phyloP scores from a whole-genome alignment of 495 filamentous ascomycete genomes.

The Penicillium steckii region DNA sequence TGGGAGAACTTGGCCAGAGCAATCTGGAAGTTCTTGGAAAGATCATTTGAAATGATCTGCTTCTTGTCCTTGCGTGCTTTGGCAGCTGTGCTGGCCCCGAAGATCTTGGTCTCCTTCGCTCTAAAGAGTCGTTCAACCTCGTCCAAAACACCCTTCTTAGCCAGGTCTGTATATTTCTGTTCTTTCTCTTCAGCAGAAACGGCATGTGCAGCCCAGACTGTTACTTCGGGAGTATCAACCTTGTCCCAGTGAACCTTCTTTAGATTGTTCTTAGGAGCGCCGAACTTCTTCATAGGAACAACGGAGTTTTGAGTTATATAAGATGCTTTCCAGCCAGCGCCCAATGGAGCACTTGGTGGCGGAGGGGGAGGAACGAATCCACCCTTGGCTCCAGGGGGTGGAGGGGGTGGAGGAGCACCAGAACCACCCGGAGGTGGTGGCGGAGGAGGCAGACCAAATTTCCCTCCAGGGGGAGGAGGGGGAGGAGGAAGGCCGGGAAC shows the following conservation, averaged over 20 bases:
- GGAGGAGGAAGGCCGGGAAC: slow-evolving; percentile 38
- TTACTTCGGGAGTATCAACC: slow-evolving; percentile 88
- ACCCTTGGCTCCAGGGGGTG: slow-evolving; percentile 42
- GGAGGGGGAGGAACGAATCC: slow-evolving; percentile 54
- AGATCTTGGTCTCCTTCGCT: slow-evolving; percentile 93
- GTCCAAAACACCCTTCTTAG: slow-evolving; percentile 89
- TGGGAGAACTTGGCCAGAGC: slow-evolving; percentile 86
- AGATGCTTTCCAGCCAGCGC: slow-evolving; percentile 51
- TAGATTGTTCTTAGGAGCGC: slow-evolving; percentile 96
- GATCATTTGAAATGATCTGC: slow-evolving; percentile 88
- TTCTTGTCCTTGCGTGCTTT: slow-evolving; percentile 91
- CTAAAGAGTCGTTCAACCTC: slow-evolving; percentile 97
- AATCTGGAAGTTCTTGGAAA: slow-evolving; percentile 92
- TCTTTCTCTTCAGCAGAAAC: slow-evolving; percentile 81
- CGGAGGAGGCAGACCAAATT: slow-evolving; percentile 18
- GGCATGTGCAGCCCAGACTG: slow-evolving; percentile 89
- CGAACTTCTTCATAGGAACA: slow-evolving; percentile 55
- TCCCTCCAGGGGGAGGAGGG: slow-evolving; percentile 45
- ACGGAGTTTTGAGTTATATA: slow-evolving; percentile 48
- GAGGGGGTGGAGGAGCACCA: slow-evolving; percentile 54
- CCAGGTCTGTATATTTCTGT: slow-evolving; percentile 90
- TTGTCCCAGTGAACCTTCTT: slow-evolving; percentile 99
- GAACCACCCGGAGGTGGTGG: slow-evolving; percentile 40
- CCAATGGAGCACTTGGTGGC: slow-evolving; percentile 56
- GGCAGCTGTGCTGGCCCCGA: slow-evolving; percentile 59